phyloP scores from a whole-genome alignment of 2,329 filamentous ascomycete species.

The Penicillium concentricum region DNA sequence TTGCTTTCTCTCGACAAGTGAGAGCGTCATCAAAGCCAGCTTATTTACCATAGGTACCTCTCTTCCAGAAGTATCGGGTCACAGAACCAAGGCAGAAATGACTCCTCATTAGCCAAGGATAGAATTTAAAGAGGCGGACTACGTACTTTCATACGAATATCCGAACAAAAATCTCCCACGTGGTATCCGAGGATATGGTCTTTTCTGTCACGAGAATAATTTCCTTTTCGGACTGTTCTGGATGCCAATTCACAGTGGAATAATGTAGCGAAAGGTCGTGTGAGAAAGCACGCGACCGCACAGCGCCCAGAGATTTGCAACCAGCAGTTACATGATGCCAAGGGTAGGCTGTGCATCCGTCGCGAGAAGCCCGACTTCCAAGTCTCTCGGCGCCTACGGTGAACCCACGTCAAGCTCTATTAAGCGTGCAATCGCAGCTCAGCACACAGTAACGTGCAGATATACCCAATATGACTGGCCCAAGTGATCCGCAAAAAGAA shows the following conservation, averaged over 20 bases:
- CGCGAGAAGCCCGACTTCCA: slow-evolving; percentile 4
- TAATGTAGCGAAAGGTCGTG: background rate
- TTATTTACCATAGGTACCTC: background rate
- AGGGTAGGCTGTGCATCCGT: slow-evolving; percentile 4
- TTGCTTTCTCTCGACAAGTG: slow-evolving; percentile 1
- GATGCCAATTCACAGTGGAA: slow-evolving; percentile 20
- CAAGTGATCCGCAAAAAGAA: background rate
- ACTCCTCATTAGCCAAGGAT: slow-evolving; percentile 2
- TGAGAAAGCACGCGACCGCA: background rate
- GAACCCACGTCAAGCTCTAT: slow-evolving; percentile 1
- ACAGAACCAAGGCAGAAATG: background rate
- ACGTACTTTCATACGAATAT: background rate
- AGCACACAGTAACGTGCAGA: slow-evolving; percentile 2
- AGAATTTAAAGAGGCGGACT: background rate
- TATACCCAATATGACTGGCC: background rate
- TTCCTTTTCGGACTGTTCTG: slow-evolving; percentile 12
- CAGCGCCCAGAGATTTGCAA: background rate
- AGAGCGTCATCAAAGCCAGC: background rate
- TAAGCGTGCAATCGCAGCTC: slow-evolving; percentile 5
- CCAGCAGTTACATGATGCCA: slow-evolving; percentile 1
- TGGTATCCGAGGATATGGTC: background rate
- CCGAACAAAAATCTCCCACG: background rate
- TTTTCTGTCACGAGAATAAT: background rate
- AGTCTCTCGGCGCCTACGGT: slow-evolving; percentile 2
- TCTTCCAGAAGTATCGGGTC: background rate